Conservation (phyloP, 2,329 filamentous ascomycete species). For the Ascomycota sp. region DNA sequence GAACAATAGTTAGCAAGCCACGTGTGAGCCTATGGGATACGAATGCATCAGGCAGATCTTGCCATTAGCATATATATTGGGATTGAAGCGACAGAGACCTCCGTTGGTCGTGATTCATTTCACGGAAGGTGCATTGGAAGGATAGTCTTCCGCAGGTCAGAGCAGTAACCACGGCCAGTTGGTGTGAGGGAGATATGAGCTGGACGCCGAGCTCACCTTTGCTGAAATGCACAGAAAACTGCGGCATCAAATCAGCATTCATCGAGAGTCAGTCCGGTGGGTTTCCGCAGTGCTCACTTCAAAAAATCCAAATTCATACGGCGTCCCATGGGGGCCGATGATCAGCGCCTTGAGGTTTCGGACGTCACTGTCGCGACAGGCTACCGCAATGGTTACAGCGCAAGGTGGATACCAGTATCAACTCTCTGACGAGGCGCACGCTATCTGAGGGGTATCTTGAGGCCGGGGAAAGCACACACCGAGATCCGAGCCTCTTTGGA, state of each 20-base stretch:
- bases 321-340: constrained; percentile 80
- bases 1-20: background rate
- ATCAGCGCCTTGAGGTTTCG: constrained; percentile 75
- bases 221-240: constrained; percentile 63
- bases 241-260: background rate
- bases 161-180: constrained; percentile 2
- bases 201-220: constrained; percentile 36
- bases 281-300: constrained; percentile 53
- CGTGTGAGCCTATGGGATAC: no score
- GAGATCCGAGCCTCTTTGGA: constrained; percentile 66
- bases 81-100: constrained; percentile 82
- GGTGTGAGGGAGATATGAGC: no score
- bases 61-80: constrained; percentile 82
- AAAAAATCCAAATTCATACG: constrained; percentile 95
- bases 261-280: background rate
- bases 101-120: constrained; percentile 66
- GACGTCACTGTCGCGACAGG: constrained; percentile 73
- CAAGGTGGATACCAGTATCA: background rate
- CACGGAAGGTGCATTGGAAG: constrained; percentile 40
- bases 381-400: constrained; percentile 56
- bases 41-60: constrained; percentile 70
- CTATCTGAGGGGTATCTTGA: no score
- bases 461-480: constrained; percentile 42
- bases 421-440: background rate
- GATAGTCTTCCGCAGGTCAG: constrained; percentile 45